Conservation (phyloP, 768 basidiomycete species). For the Macrolepiota dolichaula region DNA sequence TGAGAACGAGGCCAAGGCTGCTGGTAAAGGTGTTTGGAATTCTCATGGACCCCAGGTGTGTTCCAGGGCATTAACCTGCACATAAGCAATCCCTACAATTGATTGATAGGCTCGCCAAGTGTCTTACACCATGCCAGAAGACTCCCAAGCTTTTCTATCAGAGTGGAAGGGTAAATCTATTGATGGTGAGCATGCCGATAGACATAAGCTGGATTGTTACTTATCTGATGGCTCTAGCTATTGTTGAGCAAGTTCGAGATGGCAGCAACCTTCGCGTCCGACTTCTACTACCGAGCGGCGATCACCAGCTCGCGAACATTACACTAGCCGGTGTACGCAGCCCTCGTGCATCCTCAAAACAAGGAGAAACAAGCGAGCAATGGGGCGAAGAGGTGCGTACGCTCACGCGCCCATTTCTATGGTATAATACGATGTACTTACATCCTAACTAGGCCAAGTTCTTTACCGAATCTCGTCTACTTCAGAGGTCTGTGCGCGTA, state of each 20-base stretch:
- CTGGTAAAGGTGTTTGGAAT: slow-evolving; percentile 85
- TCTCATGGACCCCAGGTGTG: slow-evolving; percentile 70
- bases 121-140: slow-evolving; percentile 83
- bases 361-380: slow-evolving; percentile 75
- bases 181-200: slow-evolving; percentile 54
- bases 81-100: slow-evolving; percentile 4
- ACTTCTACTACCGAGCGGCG: slow-evolving; percentile 81
- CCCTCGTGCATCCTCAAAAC: slow-evolving; percentile 64
- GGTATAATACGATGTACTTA: slow-evolving; percentile 13
- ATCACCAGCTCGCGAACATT: slow-evolving; percentile 89
- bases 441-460: slow-evolving; percentile 67
- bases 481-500: slow-evolving; percentile 75
- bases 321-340: slow-evolving; percentile 80
- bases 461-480: slow-evolving; percentile 87
- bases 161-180: slow-evolving; percentile 91
- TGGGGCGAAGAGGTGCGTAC: slow-evolving; percentile 83
- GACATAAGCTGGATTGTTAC: slow-evolving; percentile 5
- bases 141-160: slow-evolving; percentile 83
- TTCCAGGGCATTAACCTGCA: not conserved
- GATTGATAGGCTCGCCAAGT: slow-evolving; percentile 61
- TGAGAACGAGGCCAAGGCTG: slow-evolving; percentile 71
- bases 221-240: slow-evolving; percentile 43
- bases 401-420: slow-evolving; percentile 6
- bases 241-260: slow-evolving; percentile 93
- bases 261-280: slow-evolving; percentile 88